Conservation (phyloP, 495 filamentous ascomycete species). For the Bathelium albidoporum region DNA sequence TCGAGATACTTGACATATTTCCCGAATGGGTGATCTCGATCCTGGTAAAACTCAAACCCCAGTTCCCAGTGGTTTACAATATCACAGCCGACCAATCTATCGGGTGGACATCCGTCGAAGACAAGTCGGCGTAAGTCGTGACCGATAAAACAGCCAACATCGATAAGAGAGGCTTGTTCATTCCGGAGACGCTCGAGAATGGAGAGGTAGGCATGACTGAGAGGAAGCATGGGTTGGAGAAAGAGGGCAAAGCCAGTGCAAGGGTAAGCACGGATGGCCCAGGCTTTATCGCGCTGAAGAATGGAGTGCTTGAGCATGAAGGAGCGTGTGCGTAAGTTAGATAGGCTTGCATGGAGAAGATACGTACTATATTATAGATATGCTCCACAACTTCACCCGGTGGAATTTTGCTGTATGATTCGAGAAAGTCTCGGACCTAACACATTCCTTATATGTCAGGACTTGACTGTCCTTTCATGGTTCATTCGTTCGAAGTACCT, state of each 20-base stretch:
- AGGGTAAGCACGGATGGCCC: constrained; percentile 18
- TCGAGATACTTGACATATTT: constrained; percentile 19
- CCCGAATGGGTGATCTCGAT: constrained; percentile 14
- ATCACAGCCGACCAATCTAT: constrained; percentile 27
- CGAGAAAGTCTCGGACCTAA: constrained; percentile 4
- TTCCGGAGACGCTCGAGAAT: constrained; percentile 16
- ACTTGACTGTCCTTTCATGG: neutral
- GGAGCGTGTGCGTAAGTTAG: too few species aligned
- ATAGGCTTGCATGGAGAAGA: neutral
- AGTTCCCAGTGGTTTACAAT: constrained; percentile 21
- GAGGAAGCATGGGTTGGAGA: constrained; percentile 7
- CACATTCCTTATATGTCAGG: neutral
- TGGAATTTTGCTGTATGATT: constrained; percentile 6
- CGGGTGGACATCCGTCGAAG: constrained; percentile 23
- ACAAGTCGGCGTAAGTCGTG: constrained; percentile 29
- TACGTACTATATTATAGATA: neutral
- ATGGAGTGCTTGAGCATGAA: neutral
- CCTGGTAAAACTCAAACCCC: constrained; percentile 31
- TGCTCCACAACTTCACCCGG: neutral
- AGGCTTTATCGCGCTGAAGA: constrained; percentile 12
- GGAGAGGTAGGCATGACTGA: constrained; percentile 5
- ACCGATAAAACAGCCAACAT: constrained; percentile 34
- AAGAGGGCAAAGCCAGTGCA: constrained; percentile 14
- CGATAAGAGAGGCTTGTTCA: constrained; percentile 21
- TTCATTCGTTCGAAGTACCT: neutral